These are phyloP conservation scores for Plectosphaerella cucumerina DNA, from an alignment of 2,329 filamentous ascomycete genomes.

Conservation along the genomic window DNA sequence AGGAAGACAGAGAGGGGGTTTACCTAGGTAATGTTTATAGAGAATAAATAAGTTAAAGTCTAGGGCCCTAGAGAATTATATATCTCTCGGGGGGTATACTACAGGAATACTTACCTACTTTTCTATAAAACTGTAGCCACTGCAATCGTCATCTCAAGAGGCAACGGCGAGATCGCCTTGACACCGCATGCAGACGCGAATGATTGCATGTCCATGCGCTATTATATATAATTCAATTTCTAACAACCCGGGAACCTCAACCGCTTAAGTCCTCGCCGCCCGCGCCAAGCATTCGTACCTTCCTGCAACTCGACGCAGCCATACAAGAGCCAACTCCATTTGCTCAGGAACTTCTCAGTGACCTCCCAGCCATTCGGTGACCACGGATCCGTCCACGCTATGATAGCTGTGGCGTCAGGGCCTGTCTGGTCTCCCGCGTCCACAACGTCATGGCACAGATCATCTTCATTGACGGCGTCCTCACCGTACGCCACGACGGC, in stretches of 20 bases:
- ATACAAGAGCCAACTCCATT: constrained; percentile 35
- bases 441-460: constrained; percentile 10
- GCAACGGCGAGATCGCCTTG: no score
- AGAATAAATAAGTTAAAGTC: no score
- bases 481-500: constrained; percentile 3
- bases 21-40: no score
- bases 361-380: constrained; percentile 43
- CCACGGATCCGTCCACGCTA: constrained; percentile 23
- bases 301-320: constrained; percentile 31
- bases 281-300: constrained; percentile 30
- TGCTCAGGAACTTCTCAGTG: constrained; percentile 35
- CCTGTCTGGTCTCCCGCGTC: constrained; percentile 9
- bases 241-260: neutral
- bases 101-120: no score
- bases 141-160: no score
- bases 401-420: constrained; percentile 6
- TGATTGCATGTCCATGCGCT: no score
- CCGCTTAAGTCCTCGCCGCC: neutral
- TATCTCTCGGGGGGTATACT: no score
- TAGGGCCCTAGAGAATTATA: no score
- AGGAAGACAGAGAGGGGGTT: no score
- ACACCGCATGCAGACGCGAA: no score
- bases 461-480: constrained; percentile 9
- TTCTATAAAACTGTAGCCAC: no score
- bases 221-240: no score